phyloP scores from a whole-genome alignment of 495 filamentous ascomycete species.

The Talaromyces borbonicus region DNA sequence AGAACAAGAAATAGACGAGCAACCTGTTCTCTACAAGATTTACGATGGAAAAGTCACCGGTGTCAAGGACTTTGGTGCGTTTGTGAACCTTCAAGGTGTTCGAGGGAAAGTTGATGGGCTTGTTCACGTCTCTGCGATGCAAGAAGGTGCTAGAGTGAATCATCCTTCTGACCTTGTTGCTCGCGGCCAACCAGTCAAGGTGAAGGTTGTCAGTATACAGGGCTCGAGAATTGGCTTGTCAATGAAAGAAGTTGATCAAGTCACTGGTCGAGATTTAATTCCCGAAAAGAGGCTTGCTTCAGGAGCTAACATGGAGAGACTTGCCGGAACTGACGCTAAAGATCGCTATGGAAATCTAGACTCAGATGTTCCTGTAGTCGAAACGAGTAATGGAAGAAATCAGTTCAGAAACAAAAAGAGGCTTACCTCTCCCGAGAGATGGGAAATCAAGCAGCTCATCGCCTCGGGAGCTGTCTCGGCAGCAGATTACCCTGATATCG shows the following conservation, averaged over 20 bases:
- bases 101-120: conserved; percentile 84
- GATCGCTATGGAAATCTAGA: conserved; percentile 50
- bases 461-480: conserved; percentile 87
- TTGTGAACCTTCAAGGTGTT: conserved; percentile 84
- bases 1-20: conserved; percentile 68
- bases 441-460: conserved; percentile 95
- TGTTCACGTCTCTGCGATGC: conserved; percentile 93
- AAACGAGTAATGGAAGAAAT: conserved; percentile 45
- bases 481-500: conserved; percentile 85
- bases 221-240: conserved; percentile 71
- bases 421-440: conserved; percentile 90
- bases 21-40: conserved; percentile 73
- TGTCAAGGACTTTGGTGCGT: conserved; percentile 90
- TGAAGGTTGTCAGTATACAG: conserved; percentile 86
- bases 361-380: conserved; percentile 55
- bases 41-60: conserved; percentile 87
- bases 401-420: conserved; percentile 64
- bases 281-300: conserved; percentile 77
- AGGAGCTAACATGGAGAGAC: conserved; percentile 79
- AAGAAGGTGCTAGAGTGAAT: conserved; percentile 77
- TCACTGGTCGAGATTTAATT: conserved; percentile 72
- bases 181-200: conserved; percentile 74
- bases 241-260: conserved; percentile 96
- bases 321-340: conserved; percentile 45
- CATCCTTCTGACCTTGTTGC: conserved; percentile 83